Evolutionary conservation across 1,284 basidiomycete species (phyloP), one percentile per base, ranked within the genome.

Genomic region (Malassezia pachydermatis): DNA sequence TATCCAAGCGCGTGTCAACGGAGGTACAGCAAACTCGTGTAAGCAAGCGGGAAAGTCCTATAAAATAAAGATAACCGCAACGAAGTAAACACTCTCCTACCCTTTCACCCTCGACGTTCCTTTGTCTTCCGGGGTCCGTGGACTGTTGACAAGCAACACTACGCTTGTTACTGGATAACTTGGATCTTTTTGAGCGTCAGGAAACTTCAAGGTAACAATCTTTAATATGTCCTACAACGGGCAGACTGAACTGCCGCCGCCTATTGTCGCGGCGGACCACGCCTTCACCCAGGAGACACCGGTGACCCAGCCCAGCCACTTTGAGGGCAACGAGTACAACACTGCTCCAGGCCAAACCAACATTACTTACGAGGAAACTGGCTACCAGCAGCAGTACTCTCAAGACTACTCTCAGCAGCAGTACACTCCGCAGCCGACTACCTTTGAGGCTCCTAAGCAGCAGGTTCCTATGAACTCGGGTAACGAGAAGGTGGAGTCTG

Each of bases 251-350:
- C 45, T 45, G 6, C 41, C 50, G 27, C 50, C 50, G 25, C 50
- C 50, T 19, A 52, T 52, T 22, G 50, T 52, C 41, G 44, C 39
- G 33, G 50, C 50, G 5, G 45, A 52, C 45, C 32, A 23, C 19
- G 50, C 50, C n/a, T 52, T 24, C 35, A 52, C 50, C 8, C 41
- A 52, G 22, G 50, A 45, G 4, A 46, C 43, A 5, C 50, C 50
- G 11, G 24, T 52, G 5, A 52, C 50, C 1, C 38, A 52, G 20
- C 50, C 50, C 9, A 41, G 32, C 14, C 38, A 40, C 20, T 51
- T 23, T 30, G 35, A 45, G 19, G 38, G 43, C 19, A 10, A 27
- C 9, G 28, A 41, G 33, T 46, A 46, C 30, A 17, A 41, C 25
- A 20, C 37, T 17, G 28, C 17, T 16, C 29, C 36, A n/a, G 48